These are phyloP conservation scores for Xylariaceae sp. DNA, from an alignment of 2,329 filamentous ascomycete species.

Conservation along the genomic window DNA sequence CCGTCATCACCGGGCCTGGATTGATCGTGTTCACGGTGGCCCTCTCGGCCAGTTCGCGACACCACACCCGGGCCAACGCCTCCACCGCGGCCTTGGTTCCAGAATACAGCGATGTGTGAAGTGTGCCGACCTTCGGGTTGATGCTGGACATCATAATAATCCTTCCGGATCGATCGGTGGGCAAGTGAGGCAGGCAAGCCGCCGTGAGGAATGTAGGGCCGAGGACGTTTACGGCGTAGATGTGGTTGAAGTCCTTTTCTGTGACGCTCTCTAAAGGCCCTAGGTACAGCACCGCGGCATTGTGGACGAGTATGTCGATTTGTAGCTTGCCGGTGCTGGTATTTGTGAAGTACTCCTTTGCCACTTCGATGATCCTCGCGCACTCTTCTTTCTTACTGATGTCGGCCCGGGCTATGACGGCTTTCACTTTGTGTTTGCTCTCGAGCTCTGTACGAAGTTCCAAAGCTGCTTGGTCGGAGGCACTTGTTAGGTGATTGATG, in stretches of 20 bases:
- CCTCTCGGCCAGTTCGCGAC: slow-evolving; percentile 58
- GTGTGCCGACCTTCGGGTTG: slow-evolving; percentile 54
- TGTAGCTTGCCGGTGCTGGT: slow-evolving; percentile 54
- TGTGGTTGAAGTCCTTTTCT: slow-evolving; percentile 53
- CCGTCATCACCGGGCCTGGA: slow-evolving; percentile 54
- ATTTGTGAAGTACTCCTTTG: slow-evolving; percentile 44
- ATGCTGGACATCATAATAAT: slow-evolving; percentile 62
- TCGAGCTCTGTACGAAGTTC: slow-evolving; percentile 51
- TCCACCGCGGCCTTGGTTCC: slow-evolving; percentile 66
- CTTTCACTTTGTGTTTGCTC: slow-evolving; percentile 50
- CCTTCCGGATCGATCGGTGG: slow-evolving; percentile 58
- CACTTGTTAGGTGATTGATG: slow-evolving; percentile 62
- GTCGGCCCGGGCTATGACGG: slow-evolving; percentile 63
- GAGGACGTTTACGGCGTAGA: slow-evolving; percentile 62
- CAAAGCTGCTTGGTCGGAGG: slow-evolving; percentile 51
- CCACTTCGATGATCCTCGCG: slow-evolving; percentile 56
- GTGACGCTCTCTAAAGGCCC: slow-evolving; percentile 49
- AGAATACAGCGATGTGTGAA: slow-evolving; percentile 59
- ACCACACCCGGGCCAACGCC: slow-evolving; percentile 65
- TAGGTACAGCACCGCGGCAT: slow-evolving; percentile 56
- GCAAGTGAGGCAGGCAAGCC: slow-evolving; percentile 57
- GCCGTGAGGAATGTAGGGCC: slow-evolving; percentile 58
- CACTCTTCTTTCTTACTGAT: slow-evolving; percentile 60
- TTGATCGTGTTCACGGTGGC: slow-evolving; percentile 64
- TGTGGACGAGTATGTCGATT: slow-evolving; percentile 61